Base-by-base conservation (phyloP, 2,329 filamentous ascomycete species). In the Knoxdaviesia proteae region DNA sequence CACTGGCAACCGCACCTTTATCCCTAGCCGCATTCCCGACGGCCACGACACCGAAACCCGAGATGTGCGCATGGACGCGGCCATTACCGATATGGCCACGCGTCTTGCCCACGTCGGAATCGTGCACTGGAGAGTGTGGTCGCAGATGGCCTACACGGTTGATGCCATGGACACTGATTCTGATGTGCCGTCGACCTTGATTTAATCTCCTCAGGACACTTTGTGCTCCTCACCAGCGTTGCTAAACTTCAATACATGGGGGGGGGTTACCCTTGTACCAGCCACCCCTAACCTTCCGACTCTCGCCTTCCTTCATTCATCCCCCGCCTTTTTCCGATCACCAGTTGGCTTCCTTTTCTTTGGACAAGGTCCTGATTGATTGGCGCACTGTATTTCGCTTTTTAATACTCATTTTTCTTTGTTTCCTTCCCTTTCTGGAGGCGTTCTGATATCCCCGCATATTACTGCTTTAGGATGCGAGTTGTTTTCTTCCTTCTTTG, bases 41-140 rank as follows among this genome's bases (percentile, higher is more conserved):
- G 52, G 51, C 20, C 50, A 52, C 5, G 51, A 51, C 46, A 61
- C 60, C 7, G 63, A 67, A 43, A 56, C 58, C 6, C 62, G 67
- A 38, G 68, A 71, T 41, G 20, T 20, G 20, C 20, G 20, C 20
- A 20, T 20, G 20, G 69, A 74, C 40, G 64, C 61, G 38, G 65
- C 67, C 34, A 53, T 81, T 35, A 66, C 69, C 38, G 77, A 84
- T 45, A 73, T 94, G 56, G 75, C 83, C 1, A 79, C 77, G 38
- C 75, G 83, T 39, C 67, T 94, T 41, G 79, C 84, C 5, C 88
- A 94, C 53, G 74, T 94, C 38, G 76, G 82, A 9, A 68, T 90
- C 5, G 62, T 96, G 30, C 86, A 94, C 58, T 94, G 87, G 86
- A 72, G 83, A 40, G 80, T 94, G 3, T 96, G 87, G 84, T 71